Base-by-base conservation (phyloP, 768 basidiomycete species). In the Rhizopogon rudus region DNA sequence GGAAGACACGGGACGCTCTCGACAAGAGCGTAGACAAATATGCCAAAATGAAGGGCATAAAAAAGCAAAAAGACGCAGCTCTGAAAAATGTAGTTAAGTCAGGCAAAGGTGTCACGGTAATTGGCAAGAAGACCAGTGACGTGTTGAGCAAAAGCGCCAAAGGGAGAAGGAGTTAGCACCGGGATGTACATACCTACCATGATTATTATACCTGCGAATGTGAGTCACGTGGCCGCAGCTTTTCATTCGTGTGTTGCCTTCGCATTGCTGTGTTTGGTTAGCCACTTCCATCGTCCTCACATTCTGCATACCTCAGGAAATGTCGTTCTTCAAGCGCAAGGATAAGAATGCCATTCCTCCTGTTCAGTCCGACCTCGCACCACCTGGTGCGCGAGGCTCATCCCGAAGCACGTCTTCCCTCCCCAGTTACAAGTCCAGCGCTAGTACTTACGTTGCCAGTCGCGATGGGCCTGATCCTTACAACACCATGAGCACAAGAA, bases 21-120 rank as follows among this genome's bases (percentile, higher is more conserved):
- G 81, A 86, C 53, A 84, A 81, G 66, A 79, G 78, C 29, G 78
- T 85, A 12, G 81, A 85, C 63, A 87, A 83, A 61, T 78, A 82
- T 58, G 79, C 85, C 22, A 85, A 79, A 60, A 65, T 68, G 53
- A 81, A 77, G 61, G 76, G 77, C 25, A 77, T 84, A 25, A 91
- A 87, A 71, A 86, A 83, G 63, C 87, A 94, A 73, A 97, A 98
- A 71, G 84, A 92, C 57, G 82, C 79, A 12, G 92, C 91, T 13
- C 73, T 94, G 56, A 84, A 87, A 69, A 87, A 80, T 59, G 79
- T 97, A 8, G 86, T 97, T 29, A 94, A 91, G 66, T 81, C 77
- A 31, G 91, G 92, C 1, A 88, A 83, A 65, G 92, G 93, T 0
- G 88, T 94, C 40, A 94, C 92, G 0, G 85, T 95, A 16, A 81